Conservation (phyloP, 192 early-diverging fungal genomes). For the Spinellus fusiger region DNA sequence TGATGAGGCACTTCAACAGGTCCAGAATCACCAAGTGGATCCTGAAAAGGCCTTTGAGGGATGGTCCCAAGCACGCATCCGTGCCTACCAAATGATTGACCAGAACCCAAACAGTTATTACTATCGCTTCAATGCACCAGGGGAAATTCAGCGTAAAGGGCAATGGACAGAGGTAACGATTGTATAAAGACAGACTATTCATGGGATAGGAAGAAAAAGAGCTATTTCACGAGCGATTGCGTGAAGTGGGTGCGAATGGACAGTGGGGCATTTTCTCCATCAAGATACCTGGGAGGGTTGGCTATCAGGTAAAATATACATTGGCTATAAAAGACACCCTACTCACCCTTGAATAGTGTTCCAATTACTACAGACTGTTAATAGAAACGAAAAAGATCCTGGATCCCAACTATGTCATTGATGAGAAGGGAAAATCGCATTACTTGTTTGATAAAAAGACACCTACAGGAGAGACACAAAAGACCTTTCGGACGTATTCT, state of each 20-base stretch:
- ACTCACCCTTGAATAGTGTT: slow-evolving; percentile 51
- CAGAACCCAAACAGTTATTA: slow-evolving; percentile 95
- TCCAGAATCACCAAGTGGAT: slow-evolving; percentile 69
- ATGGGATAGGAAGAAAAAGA: slow-evolving; percentile 63
- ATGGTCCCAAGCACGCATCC: slow-evolving; percentile 87
- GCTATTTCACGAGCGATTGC: slow-evolving; percentile 72
- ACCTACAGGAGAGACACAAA: slow-evolving; percentile 67
- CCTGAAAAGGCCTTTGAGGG: slow-evolving; percentile 85
- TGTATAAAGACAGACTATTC: background rate
- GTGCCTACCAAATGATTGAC: slow-evolving; percentile 86
- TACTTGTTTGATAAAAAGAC: slow-evolving; percentile 83
- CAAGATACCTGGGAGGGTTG: slow-evolving; percentile 89
- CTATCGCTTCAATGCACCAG: slow-evolving; percentile 95
- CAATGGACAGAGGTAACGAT: slow-evolving; percentile 67
- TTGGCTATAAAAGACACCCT: background rate
- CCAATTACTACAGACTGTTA: slow-evolving; percentile 87
- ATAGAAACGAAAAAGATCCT: slow-evolving; percentile 78
- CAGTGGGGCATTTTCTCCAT: slow-evolving; percentile 96
- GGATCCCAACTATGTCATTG: slow-evolving; percentile 88
- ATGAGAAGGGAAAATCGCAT: slow-evolving; percentile 80
- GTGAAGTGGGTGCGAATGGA: slow-evolving; percentile 83
- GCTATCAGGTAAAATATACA: slow-evolving; percentile 71
- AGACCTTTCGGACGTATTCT: slow-evolving; percentile 69
- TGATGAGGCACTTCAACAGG: slow-evolving; percentile 82
- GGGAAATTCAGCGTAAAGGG: slow-evolving; percentile 87